A percentile compares a stretch with the other conserved stretches of the same genome.
Evolutionary conservation across 768 basidiomycete genomes (phyloP).

Genomic region (Pleurotus tuoliensis): DNA sequence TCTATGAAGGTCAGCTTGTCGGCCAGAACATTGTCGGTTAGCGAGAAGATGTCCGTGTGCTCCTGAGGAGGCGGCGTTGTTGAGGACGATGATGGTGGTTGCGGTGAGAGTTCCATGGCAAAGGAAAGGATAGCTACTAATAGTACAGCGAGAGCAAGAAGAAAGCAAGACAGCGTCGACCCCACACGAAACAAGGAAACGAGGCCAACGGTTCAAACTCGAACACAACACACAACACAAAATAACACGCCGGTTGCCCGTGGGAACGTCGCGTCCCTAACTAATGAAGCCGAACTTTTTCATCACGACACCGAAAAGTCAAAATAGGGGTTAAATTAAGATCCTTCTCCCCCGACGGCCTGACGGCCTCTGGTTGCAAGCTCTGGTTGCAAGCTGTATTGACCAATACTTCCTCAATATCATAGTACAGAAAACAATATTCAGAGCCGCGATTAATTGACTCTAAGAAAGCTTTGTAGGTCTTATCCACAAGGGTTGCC

Average conservation of each 20-base stretch:
- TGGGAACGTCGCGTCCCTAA: conserved; percentile 6
- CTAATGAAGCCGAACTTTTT: background rate
- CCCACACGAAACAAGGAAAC: conserved; percentile 4
- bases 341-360: too few species aligned
- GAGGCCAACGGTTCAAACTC: conserved; percentile 6
- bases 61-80: conserved; percentile 29
- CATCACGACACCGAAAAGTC: conserved; percentile 1
- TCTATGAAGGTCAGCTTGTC: conserved; percentile 71
- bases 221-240: conserved; percentile 6
- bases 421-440: too few species aligned
- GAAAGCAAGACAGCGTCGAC: conserved; percentile 14
- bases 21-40: conserved; percentile 69
- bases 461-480: too few species aligned
- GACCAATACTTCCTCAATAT: too few species aligned
- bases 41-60: conserved; percentile 64
- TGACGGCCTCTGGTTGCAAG: too few species aligned
- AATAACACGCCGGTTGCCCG: conserved; percentile 3
- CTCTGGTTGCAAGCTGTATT: too few species aligned
- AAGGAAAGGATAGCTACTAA: conserved; percentile 41
- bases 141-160: conserved; percentile 54
- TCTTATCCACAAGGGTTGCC: too few species aligned
- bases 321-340: too few species aligned
- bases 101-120: conserved; percentile 23
- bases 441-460: too few species aligned
- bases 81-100: conserved; percentile 34